Conservation (phyloP, 495 filamentous ascomycete species). For the Neurospora pannonica region DNA sequence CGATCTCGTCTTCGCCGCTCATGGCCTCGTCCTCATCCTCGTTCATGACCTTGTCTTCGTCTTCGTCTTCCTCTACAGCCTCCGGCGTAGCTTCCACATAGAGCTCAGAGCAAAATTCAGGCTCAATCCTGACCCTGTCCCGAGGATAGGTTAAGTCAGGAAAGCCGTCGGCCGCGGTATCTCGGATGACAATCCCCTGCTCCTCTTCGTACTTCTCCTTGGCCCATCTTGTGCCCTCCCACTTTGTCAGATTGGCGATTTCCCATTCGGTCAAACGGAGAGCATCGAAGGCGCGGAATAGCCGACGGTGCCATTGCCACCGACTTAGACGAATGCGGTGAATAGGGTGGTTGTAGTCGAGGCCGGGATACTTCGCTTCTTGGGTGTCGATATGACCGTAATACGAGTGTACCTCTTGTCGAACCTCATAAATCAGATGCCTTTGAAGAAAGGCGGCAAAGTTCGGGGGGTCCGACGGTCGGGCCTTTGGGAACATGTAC, state of each 20-base stretch:
- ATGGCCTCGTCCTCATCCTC: slow-evolving; percentile 42
- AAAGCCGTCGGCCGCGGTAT: slow-evolving; percentile 71
- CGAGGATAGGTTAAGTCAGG: slow-evolving; percentile 41
- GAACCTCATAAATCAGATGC: slow-evolving; percentile 79
- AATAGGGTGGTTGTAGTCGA: slow-evolving; percentile 72
- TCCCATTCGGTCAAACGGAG: slow-evolving; percentile 67
- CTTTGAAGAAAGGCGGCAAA: slow-evolving; percentile 44
- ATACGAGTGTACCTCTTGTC: slow-evolving; percentile 73
- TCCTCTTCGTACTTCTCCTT: slow-evolving; percentile 77
- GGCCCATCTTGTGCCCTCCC: slow-evolving; percentile 91
- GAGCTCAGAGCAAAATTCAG: slow-evolving; percentile 7
- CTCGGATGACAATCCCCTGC: slow-evolving; percentile 58
- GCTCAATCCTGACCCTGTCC: slow-evolving; percentile 28
- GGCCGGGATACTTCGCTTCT: slow-evolving; percentile 83
- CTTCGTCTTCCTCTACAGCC: slow-evolving; percentile 3
- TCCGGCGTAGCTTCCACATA: neutral
- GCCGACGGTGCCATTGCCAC: slow-evolving; percentile 68
- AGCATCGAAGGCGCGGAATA: slow-evolving; percentile 76
- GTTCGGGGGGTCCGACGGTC: slow-evolving; percentile 39
- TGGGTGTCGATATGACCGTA: slow-evolving; percentile 77
- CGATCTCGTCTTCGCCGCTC: slow-evolving; percentile 47
- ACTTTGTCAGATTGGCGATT: slow-evolving; percentile 71
- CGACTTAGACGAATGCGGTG: slow-evolving; percentile 79
- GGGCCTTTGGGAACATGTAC: slow-evolving; percentile 44
- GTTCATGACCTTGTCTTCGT: slow-evolving; percentile 18